Evolutionary conservation across 1,284 basidiomycete species (phyloP).

Genomic region (Peniophora sp.): DNA sequence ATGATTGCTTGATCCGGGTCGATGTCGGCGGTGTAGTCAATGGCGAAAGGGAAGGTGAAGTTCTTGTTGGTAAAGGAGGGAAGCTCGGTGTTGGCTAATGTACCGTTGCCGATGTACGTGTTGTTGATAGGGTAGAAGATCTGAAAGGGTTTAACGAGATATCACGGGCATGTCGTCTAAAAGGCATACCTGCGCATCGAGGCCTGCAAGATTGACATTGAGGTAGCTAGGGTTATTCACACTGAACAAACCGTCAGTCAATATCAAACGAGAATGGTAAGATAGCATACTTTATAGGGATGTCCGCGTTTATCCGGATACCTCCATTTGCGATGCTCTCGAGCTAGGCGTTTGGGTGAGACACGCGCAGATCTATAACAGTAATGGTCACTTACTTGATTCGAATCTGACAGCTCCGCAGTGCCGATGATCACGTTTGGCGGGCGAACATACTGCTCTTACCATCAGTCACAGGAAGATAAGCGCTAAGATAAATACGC

Average conservation of each 20-base stretch:
- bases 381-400: not conserved
- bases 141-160: not conserved
- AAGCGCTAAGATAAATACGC: not conserved
- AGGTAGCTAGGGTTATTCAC: constrained; percentile 1
- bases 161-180: not conserved
- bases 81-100: not conserved
- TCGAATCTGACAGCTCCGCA: not conserved
- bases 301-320: not conserved
- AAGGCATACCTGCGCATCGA: not conserved
- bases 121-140: not conserved
- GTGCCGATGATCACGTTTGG: not conserved
- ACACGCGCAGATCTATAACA: not conserved
- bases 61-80: not conserved
- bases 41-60: not conserved
- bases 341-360: not conserved
- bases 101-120: constrained; percentile 1
- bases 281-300: not conserved
- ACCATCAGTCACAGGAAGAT: not conserved
- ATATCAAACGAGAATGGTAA: not conserved
- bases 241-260: not conserved
- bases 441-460: not conserved
- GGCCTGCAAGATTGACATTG: not conserved
- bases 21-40: not conserved
- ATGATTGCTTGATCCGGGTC: not conserved
- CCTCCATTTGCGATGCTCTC: not conserved